Evolutionary conservation across 495 filamentous ascomycete genomes (phyloP).

Genomic region (Neurospora sp.): DNA sequence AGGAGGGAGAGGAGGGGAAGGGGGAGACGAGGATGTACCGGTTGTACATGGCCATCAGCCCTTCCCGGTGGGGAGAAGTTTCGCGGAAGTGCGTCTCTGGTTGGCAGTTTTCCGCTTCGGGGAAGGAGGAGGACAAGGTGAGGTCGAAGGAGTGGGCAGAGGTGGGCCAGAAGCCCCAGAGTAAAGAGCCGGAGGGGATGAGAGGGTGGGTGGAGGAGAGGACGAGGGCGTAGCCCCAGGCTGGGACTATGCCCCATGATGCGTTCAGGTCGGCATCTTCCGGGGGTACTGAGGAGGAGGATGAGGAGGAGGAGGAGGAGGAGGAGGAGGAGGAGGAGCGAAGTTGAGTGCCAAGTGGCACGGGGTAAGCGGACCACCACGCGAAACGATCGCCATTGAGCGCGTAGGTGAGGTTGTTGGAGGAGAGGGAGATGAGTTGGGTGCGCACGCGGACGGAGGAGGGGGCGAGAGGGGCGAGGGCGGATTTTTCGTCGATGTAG

Average conservation of each 20-base stretch:
- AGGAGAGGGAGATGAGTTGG: conserved; percentile 27
- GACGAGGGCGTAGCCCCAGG: conserved; percentile 35
- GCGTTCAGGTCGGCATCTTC: conserved; percentile 12
- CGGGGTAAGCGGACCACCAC: conserved; percentile 22
- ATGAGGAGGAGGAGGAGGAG: not conserved
- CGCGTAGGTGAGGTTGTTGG: conserved; percentile 40
- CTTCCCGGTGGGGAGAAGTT: not conserved
- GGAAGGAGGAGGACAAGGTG: not conserved
- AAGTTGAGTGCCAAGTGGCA: conserved; percentile 3
- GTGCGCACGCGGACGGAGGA: conserved; percentile 27
- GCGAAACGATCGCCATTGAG: conserved; percentile 20
- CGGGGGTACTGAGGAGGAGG: not conserved
- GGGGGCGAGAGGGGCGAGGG: not conserved
- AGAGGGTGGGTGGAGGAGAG: conserved; percentile 18
- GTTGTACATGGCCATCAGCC: conserved; percentile 3
- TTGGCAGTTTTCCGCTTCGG: not conserved
- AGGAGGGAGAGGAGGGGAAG: too few relatives aligned
- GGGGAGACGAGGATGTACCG: not conserved
- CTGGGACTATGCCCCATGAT: conserved; percentile 35
- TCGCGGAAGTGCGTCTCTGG: not conserved
- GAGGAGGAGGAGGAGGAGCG: not conserved
- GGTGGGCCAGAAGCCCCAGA: conserved; percentile 5
- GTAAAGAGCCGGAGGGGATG: not conserved
- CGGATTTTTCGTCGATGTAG: not conserved
- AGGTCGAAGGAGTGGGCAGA: conserved; percentile 1